phyloP scores from a whole-genome alignment of 2,329 filamentous ascomycete species.

The Huntiella moniliformis region DNA sequence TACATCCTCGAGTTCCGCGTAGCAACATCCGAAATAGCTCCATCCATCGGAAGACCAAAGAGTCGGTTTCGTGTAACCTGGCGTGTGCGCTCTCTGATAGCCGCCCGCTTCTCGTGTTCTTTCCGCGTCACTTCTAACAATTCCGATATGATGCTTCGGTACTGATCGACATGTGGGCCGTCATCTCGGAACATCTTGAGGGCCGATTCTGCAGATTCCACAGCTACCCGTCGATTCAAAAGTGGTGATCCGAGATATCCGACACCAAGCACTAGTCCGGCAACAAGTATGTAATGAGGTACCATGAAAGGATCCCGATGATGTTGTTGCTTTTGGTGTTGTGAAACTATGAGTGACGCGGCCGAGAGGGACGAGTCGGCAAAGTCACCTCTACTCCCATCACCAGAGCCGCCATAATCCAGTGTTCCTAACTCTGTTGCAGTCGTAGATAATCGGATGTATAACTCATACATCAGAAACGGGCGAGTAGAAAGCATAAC shows the following conservation, averaged over 20 bases:
- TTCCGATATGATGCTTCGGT: not conserved
- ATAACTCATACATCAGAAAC: constrained; percentile 36
- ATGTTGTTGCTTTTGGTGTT: not conserved
- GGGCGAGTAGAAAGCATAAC: constrained; percentile 38
- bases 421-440: not conserved
- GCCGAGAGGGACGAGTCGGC: constrained; percentile 1
- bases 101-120: not conserved
- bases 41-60: constrained; percentile 1
- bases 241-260: not conserved
- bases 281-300: not conserved
- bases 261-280: not conserved
- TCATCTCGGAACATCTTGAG: not conserved
- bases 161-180: not conserved
- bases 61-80: not conserved
- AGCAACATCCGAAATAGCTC: too few species aligned
- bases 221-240: not conserved
- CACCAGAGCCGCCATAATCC: too few species aligned
- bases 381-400: not conserved
- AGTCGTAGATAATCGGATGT: constrained; percentile 2
- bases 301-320: not conserved
- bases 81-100: not conserved
- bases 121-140: not conserved
- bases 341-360: not conserved
- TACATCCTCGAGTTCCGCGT: too few species aligned
- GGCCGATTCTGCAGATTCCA: not conserved